Conservation (phyloP, 1,284 basidiomycete species). For the Puccinia sorghi region DNA sequence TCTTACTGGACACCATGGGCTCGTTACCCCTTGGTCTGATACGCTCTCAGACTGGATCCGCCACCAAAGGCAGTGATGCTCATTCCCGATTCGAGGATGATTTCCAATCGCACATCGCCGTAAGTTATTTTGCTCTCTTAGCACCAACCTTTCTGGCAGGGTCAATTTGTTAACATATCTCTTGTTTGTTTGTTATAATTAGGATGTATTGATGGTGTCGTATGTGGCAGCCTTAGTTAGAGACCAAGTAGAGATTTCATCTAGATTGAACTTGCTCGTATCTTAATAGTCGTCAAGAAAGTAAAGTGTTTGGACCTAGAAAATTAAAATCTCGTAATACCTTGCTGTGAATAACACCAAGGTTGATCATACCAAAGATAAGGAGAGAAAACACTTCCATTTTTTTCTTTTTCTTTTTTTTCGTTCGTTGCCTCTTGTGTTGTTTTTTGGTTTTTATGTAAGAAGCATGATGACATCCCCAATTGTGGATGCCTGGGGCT, state of each 20-base stretch:
- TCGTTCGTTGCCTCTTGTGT: not conserved
- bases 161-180: not conserved
- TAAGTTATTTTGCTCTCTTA: constrained; percentile 32
- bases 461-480: not conserved
- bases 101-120: constrained; percentile 71
- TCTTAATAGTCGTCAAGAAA: constrained; percentile 53
- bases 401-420: not conserved
- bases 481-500: not conserved
- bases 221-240: constrained; percentile 93
- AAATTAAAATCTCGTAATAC: not conserved
- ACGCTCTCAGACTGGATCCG: constrained; percentile 58
- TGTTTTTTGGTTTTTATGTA: not conserved
- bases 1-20: constrained; percentile 87
- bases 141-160: not conserved
- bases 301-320: not conserved
- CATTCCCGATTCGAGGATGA: constrained; percentile 61
- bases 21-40: constrained; percentile 56
- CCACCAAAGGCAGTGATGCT: constrained; percentile 69
- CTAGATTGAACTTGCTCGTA: constrained; percentile 76
- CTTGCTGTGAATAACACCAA: not conserved
- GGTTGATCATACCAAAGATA: not conserved
- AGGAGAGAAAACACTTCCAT: not conserved
- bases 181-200: constrained; percentile 1
- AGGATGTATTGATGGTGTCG: constrained; percentile 64
- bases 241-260: constrained; percentile 89